Evolutionary conservation across 768 basidiomycete species (phyloP), one percentile per base, ranked within the genome.

Genomic region (Gyrodon lividus): DNA sequence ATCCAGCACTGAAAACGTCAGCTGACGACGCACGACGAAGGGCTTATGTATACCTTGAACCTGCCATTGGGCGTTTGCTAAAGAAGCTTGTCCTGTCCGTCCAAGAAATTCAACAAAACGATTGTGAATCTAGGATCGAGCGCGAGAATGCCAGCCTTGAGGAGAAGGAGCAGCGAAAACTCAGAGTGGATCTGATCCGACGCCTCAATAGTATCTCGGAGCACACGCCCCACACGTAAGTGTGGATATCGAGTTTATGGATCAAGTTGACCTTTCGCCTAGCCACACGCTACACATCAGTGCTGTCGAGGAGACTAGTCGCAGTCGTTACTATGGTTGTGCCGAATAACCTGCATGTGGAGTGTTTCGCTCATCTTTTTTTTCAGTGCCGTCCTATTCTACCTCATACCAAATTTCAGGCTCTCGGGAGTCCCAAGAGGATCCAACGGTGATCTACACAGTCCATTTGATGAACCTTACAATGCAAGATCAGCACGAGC

Each of bases 391-490:
- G 35, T 37, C 35, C 34, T 35, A 1, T 2, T 5, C 35, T 37
- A 37, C n/a, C 9, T n/a, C n/a, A 7, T 37, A 37, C 35, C 35
- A 37, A 37, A 37, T 37, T 37, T n/a, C 35, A 7, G 35, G 35
- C n/a, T 3, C 35, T 19, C 7, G 35, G 17, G 17, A 37, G 35
- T 37, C 35, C 10, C 49, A 46, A 35, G 51, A 61, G 44, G 59
- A 59, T 5, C 56, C 66, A 14, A 42, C 44, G 50, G 43, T 22
- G 0, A 35, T 56, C 2, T 59, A 60, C 26, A 68, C 68, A 1
- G 52, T 66, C 0, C 60, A 66, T 43, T 1, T 58, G 7, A 66
- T 68, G 64, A 55, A 64, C 34, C 22, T 70, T 34, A 70, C 64
- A 5, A 42, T 54, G 5, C 50, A 70, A 48, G 68, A 68, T 54